Conservation (phyloP, 441 rosid species). For the Croton setiger region DNA sequence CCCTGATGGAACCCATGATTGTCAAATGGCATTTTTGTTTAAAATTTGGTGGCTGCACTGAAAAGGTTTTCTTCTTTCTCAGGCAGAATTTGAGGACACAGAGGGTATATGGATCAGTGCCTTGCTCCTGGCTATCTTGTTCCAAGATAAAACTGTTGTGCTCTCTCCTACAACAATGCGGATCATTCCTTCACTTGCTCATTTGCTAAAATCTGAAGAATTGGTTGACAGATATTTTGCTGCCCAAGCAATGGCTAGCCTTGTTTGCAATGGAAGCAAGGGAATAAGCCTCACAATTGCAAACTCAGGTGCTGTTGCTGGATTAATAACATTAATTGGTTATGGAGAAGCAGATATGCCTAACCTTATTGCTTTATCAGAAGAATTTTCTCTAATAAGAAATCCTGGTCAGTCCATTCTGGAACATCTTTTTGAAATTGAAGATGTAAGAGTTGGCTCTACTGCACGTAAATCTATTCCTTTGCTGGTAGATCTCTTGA, state of each 20-base stretch:
- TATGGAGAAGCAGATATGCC: conserved; percentile 52
- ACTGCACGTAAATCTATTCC: conserved; percentile 80
- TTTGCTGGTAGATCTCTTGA: conserved; percentile 81
- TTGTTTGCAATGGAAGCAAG: conserved; percentile 55
- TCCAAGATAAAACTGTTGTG: conserved; percentile 58
- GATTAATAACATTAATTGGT: conserved; percentile 58
- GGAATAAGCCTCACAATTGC: conserved; percentile 58
- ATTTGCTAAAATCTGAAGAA: conserved; percentile 73
- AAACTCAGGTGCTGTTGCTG: conserved; percentile 69
- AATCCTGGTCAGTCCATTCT: conserved; percentile 73
- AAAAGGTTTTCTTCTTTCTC: conserved; percentile 23
- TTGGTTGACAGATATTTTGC: conserved; percentile 66
- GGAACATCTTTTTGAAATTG: conserved; percentile 69
- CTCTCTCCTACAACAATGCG: conserved; percentile 53
- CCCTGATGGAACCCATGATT: conserved; percentile 7
- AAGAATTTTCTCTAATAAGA: conserved; percentile 54
- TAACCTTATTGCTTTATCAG: conserved; percentile 54
- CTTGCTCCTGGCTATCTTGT: conserved; percentile 68
- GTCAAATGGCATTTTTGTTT: neutral
- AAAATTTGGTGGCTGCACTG: conserved; percentile 19
- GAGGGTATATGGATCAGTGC: conserved; percentile 81
- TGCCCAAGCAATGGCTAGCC: conserved; percentile 81
- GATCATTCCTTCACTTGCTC: conserved; percentile 67
- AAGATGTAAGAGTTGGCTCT: conserved; percentile 78
- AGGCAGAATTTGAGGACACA: conserved; percentile 57